A percentile compares a stretch with the other conserved stretches of the same genome.
Conservation (phyloP, 2,329 filamentous ascomycete genomes). For the Leptosphaerulina australis region DNA sequence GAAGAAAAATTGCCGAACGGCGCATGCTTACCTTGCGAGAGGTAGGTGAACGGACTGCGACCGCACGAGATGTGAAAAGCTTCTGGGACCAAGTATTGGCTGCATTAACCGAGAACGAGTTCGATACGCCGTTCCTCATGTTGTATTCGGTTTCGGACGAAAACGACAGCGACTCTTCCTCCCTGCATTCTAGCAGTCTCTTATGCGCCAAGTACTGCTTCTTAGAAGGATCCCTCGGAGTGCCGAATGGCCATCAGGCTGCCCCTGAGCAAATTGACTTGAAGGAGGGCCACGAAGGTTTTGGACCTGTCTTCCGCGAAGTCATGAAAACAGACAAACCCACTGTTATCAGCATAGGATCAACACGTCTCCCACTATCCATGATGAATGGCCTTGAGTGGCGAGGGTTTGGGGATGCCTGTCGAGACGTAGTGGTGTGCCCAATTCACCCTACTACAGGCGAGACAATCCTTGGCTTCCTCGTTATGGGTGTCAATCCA, state of each 20-base stretch:
- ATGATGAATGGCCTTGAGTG: slow-evolving; percentile 71
- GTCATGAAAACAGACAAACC: slow-evolving; percentile 72
- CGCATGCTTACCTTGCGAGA: slow-evolving; percentile 80
- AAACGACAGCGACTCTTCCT: slow-evolving; percentile 71
- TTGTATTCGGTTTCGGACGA: slow-evolving; percentile 79
- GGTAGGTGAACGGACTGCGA: slow-evolving; percentile 75
- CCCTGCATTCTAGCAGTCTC: slow-evolving; percentile 71
- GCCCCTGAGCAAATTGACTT: slow-evolving; percentile 70
- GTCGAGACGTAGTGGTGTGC: slow-evolving; percentile 73
- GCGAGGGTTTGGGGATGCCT: slow-evolving; percentile 74
- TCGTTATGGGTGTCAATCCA: slow-evolving; percentile 80
- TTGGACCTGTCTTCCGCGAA: slow-evolving; percentile 76
- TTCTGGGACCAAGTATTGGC: slow-evolving; percentile 76
- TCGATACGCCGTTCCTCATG: slow-evolving; percentile 76
- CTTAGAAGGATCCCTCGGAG: slow-evolving; percentile 75
- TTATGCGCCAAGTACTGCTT: slow-evolving; percentile 66
- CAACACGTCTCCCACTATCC: slow-evolving; percentile 67
- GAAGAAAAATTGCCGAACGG: slow-evolving; percentile 77
- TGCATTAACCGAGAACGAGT: slow-evolving; percentile 74
- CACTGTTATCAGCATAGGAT: slow-evolving; percentile 69
- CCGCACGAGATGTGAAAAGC: slow-evolving; percentile 71
- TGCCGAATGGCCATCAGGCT: slow-evolving; percentile 67
- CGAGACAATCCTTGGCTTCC: slow-evolving; percentile 75
- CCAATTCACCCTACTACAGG: slow-evolving; percentile 79
- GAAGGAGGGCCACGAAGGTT: slow-evolving; percentile 71